Evolutionary conservation across 768 basidiomycete species (phyloP), one percentile per base, ranked within the genome.

Genomic region (Kondoa malvinella): DNA sequence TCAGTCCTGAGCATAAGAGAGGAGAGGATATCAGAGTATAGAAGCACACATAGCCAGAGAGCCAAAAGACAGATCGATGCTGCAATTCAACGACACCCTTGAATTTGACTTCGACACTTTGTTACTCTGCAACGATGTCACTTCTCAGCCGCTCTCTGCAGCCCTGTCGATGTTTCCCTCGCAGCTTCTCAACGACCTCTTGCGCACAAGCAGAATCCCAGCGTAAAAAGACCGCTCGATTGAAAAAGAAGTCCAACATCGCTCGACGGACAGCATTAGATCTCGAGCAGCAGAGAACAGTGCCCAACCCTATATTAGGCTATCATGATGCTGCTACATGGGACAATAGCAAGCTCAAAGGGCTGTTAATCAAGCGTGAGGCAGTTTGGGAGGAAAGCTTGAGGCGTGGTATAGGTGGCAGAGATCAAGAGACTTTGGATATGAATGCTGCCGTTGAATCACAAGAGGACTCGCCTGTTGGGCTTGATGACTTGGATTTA

Each of bases 231-330:
- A 70, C 72, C 57, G 73, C 78, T 0, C 77, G 77, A 21, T 64
- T 75, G n/a, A 71, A 72, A 25, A 77, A 76, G 70, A 73, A 76
- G 66, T 71, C 73, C 8, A 76, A 77, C 69, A 68, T 76, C 61
- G 79, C 77, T 69, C 79, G 81, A 70, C 81, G 81, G 69, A 80
- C 78, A 34, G 80, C 81, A 71, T 79, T 78, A 66, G 73, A 69
- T 70, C 76, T 76, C 67, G 74, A 73, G 62, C 80, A 77, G 26
- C 77, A 76, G 56, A 79, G 73, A 32, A 80, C 75, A 66, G 79
- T 78, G 59, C 82, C 86, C 17, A 85, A 87, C 72, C 83, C 87
- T 67, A 81, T 92, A 17, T 82, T 91, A 3, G 92, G 92, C 15
- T 84, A 83, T 17, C 81, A 82, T 69, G 82, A 87, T 66, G 84